A percentile compares a stretch with the other conserved stretches of the same genome.
phyloP scores from a whole-genome alignment of 2,329 filamentous ascomycete species.

The Aureobasidium sp. region DNA sequence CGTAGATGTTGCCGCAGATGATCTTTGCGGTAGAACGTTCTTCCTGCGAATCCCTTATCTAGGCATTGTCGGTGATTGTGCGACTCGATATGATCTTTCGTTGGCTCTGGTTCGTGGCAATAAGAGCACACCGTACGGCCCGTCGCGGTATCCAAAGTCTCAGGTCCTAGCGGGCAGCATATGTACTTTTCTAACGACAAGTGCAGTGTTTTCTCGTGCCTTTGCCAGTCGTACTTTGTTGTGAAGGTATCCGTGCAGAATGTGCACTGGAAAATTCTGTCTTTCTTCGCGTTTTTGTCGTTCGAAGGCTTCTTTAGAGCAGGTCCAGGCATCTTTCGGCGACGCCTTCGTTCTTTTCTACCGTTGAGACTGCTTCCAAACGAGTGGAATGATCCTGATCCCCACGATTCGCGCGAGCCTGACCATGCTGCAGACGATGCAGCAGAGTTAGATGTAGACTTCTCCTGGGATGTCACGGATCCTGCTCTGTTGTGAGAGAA shows the following conservation, averaged over 20 bases:
- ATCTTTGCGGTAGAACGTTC: conserved; percentile 55
- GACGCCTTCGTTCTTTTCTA: too few relatives aligned
- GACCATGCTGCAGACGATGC: conserved; percentile 44
- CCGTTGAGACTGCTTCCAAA: not conserved
- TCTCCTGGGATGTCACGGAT: conserved; percentile 47
- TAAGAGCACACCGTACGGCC: not conserved
- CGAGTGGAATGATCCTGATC: too few relatives aligned
- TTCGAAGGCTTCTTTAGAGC: too few relatives aligned
- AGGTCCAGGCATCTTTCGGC: too few relatives aligned
- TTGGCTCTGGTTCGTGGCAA: conserved; percentile 18
- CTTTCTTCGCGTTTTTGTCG: too few relatives aligned
- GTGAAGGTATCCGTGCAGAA: conserved; percentile 50
- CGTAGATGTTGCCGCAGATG: conserved; percentile 54
- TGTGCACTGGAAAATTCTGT: conserved; percentile 52
- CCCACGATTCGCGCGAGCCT: conserved; percentile 48
- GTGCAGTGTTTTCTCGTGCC: conserved; percentile 59
- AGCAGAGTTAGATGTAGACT: conserved; percentile 37
- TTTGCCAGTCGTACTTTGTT: conserved; percentile 51
- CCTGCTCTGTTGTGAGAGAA: conserved; percentile 44
- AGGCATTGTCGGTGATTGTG: conserved; percentile 57
- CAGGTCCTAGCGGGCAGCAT: conserved; percentile 49
- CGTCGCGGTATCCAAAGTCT: too few relatives aligned
- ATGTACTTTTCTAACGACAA: conserved; percentile 57
- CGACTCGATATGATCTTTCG: conserved; percentile 44
- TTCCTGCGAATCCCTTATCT: conserved; percentile 57